Conservation (phyloP, 768 basidiomycete genomes). For the Amanita jacksonii region DNA sequence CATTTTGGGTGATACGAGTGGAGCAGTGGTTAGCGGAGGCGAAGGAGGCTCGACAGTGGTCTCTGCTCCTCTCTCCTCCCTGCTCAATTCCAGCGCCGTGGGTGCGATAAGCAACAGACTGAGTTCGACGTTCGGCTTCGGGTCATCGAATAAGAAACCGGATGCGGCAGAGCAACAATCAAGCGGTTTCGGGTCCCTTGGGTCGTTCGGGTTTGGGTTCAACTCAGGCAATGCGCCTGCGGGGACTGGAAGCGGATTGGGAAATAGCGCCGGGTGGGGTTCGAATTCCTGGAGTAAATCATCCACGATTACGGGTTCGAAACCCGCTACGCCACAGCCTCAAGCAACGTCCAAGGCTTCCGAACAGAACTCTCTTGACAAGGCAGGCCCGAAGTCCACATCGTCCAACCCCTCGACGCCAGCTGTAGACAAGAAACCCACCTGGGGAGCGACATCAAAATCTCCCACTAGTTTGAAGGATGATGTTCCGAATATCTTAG, state of each 20-base stretch:
- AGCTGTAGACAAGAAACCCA: not conserved
- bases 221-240: not conserved
- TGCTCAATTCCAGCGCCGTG: not conserved
- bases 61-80: not conserved
- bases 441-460: not conserved
- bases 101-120: not conserved
- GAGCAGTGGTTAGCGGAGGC: not conserved
- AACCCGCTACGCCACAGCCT: too few relatives aligned
- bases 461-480: not conserved
- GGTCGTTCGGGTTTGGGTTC: conserved; percentile 1
- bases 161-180: too few relatives aligned
- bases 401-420: too few relatives aligned
- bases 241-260: not conserved
- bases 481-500: too few relatives aligned
- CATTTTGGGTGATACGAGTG: not conserved
- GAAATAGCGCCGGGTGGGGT: too few relatives aligned
- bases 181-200: too few relatives aligned
- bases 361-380: too few relatives aligned
- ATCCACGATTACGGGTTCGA: not conserved
- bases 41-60: conserved; percentile 1
- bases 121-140: not conserved
- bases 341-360: too few relatives aligned
- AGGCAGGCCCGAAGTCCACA: too few relatives aligned
- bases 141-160: too few relatives aligned
- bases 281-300: too few relatives aligned